Conservation (phyloP, 106 monocot genomes). For the Dactylorhiza incarnata region DNA sequence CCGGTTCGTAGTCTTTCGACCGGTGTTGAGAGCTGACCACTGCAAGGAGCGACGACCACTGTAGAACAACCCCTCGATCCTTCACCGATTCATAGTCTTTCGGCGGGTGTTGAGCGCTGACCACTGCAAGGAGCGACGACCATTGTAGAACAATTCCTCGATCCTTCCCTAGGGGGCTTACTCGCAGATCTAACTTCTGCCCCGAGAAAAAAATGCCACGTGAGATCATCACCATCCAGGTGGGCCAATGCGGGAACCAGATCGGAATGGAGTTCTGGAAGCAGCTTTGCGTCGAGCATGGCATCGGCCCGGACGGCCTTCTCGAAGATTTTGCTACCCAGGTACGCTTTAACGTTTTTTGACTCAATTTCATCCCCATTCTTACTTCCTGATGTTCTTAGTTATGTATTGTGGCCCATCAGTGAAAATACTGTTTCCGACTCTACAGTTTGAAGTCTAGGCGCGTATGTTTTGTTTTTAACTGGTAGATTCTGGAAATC, state of each 20-base stretch:
- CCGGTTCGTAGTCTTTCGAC: too few species aligned
- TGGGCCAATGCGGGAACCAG: conserved; percentile 99
- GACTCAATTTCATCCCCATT: neutral
- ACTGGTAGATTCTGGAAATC: neutral
- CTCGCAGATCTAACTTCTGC: neutral
- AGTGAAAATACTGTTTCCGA: neutral
- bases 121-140: too few species aligned
- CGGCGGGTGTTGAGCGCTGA: too few species aligned
- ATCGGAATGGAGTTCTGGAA: conserved; percentile 99
- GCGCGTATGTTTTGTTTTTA: neutral
- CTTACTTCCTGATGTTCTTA: neutral
- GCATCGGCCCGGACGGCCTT: conserved; percentile 98
- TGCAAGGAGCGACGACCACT: too few species aligned
- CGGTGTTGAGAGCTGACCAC: too few species aligned
- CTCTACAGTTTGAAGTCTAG: neutral
- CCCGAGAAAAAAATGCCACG: conserved; percentile 60
- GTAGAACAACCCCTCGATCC: too few species aligned
- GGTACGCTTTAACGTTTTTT: conserved; percentile 15
- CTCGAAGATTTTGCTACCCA: conserved; percentile 97
- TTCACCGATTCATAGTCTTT: too few species aligned
- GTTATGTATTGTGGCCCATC: neutral
- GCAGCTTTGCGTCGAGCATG: conserved; percentile 99
- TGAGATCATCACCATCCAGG: conserved; percentile 99
- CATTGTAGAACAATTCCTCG: too few species aligned
- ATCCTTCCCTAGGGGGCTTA: neutral